Conservation (phyloP, 257 asterid species). For the Orobanche coerulescens region DNA sequence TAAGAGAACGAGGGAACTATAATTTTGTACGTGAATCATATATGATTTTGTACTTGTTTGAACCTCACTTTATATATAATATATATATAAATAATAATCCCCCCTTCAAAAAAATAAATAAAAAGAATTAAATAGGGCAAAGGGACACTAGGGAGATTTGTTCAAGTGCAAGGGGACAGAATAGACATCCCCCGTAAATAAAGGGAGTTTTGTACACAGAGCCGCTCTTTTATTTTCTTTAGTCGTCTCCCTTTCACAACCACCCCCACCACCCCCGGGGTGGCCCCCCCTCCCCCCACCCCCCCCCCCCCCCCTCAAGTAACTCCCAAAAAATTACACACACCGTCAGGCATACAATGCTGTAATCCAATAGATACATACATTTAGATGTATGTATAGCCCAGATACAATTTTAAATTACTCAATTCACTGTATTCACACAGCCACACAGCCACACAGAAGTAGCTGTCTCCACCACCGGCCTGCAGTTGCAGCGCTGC, state of each 20-base stretch:
- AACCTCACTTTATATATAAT: no score
- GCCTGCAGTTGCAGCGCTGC: constrained; percentile 72
- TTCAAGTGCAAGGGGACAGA: constrained; percentile 68
- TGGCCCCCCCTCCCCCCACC: no score
- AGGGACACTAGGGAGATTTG: constrained; percentile 72
- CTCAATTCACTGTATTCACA: not conserved
- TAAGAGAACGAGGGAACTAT: no score
- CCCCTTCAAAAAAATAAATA: not conserved
- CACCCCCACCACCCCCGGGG: not conserved
- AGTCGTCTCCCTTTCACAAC: not conserved
- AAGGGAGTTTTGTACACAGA: constrained; percentile 52
- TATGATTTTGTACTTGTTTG: no score
- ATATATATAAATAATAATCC: no score
- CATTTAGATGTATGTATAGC: constrained; percentile 25
- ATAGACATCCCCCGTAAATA: constrained; percentile 95
- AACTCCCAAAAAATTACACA: constrained; percentile 36
- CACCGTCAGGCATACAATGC: constrained; percentile 22
- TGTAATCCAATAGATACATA: constrained; percentile 30
- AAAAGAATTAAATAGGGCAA: constrained; percentile 23
- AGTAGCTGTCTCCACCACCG: constrained; percentile 45
- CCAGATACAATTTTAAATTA: constrained; percentile 2
- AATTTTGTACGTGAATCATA: no score
- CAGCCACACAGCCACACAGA: constrained; percentile 32
- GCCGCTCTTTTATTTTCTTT: not conserved
- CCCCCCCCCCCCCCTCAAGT: constrained; percentile 23